Evolutionary conservation across 495 filamentous ascomycete species (phyloP), one percentile per base, ranked within the genome.

Genomic region (Bombardia bombarda): DNA sequence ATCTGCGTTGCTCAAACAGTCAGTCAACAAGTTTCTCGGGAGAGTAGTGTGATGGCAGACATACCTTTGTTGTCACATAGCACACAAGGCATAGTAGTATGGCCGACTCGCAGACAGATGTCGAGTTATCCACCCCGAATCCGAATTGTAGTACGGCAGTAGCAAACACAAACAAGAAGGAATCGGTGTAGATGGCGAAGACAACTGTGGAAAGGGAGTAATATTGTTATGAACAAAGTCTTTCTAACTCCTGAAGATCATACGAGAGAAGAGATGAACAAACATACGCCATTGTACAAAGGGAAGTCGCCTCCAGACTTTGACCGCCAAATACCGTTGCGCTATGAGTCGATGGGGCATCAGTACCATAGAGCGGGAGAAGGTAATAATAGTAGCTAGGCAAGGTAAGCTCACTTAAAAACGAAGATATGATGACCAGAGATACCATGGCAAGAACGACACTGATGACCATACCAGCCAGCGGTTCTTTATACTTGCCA

Each of bases 1-100:
- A 72, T 67, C 69, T 72, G 42, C 19, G 23, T 38, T 17, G 10
- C 28, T 8, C 6, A 14, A 7, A 6, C 1, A 7, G 8, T 12
- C 9, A n/a, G n/a, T 24, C 22, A 34, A 21, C 10, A 23, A 18
- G 7, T 3, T 19, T 12, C 26, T 6, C 16, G 14, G 3, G n/a
- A n/a, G n/a, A n/a, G n/a, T n/a, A n/a, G n/a, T n/a, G n/a, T n/a
- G n/a, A n/a, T n/a, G 12, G 18, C 5, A 32, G 2, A n/a, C 41
- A 21, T 44, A 74, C 69, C 61, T 78, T 78, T 1, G 72, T 74
- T 0, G 69, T 70, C 41, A 76, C 58, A 47, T 78, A 78, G 55
- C 61, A 78, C 24, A 62, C 57, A 20, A 69, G 54, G 49, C 70
- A 78, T 4, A 74, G 49, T 19, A 76, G 35, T 6, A 78, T 71